Evolutionary conservation across 805 yeast species (phyloP), one percentile per base, ranked within the genome.

Genomic region (Candida parachauliodes): DNA sequence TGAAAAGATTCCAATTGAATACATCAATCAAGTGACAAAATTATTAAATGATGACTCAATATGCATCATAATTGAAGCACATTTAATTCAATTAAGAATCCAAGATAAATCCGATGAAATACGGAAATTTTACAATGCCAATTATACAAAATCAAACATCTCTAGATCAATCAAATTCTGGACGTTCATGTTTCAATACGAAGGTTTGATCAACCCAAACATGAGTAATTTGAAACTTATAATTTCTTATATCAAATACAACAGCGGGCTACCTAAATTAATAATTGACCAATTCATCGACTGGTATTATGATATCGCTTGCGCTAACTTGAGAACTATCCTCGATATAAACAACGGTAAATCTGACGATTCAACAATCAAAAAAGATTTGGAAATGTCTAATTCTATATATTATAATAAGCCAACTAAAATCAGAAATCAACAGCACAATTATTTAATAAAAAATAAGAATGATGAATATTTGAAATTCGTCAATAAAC

Each of bases 141-240:
- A 49, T 37, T 49, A 55, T 41, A 39, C 40, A 3, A 54, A 65
- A 22, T 45, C 51, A 1, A 49, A 59, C 3, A 49, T 80, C 10
- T 57, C 57, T 30, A 49, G 59, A 5, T 72, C 78, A 1, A 55
- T 57, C 4, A 48, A 66, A 15, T 83, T 79, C 47, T 83, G 88
- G 88, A 51, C 57, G 8, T 68, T 70, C 27, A 78, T 60, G 42
- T 69, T 81, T 43, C 73, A 75, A 32, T 77, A 73, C 48, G 83
- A 81, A 43, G 68, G 59, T 6, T 11, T 65, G 16, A 37, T 47
- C 1, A 63, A 63, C 33, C 57, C 64, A 14, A 77, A 79, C 42
- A 58, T 66, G 21, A 52, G 52, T 18, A 74, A 76, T 42, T 44
- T 81, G 18, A 57, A 65, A 15, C 65, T 59, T 29, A 60, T 81